These are phyloP conservation scores for Alternaria brassicae DNA, from an alignment of 2,329 filamentous ascomycete genomes.

Conservation along the genomic window DNA sequence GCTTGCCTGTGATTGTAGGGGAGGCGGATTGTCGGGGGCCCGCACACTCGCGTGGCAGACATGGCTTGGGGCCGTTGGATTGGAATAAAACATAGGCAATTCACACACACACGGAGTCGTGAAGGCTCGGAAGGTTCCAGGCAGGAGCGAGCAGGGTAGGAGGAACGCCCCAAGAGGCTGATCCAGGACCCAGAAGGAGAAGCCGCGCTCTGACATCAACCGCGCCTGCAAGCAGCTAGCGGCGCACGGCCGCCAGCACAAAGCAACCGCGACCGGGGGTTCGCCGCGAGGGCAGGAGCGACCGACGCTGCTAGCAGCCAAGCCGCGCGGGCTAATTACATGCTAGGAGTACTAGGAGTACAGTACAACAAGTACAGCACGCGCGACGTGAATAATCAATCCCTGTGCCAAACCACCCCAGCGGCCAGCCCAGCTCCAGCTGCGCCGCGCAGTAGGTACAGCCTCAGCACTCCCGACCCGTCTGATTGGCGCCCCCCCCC, in stretches of 20 bases:
- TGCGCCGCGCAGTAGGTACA: conserved; percentile 22
- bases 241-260: conserved; percentile 28
- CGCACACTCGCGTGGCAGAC: conserved; percentile 40
- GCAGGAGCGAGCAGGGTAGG: conserved; percentile 32
- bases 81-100: conserved; percentile 51
- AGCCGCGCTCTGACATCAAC: conserved; percentile 49
- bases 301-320: conserved; percentile 14
- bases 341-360: no score
- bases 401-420: conserved; percentile 11
- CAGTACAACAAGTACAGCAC: conserved; percentile 1
- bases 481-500: conserved; percentile 8
- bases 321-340: conserved; percentile 12
- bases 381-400: conserved; percentile 17
- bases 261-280: conserved; percentile 30
- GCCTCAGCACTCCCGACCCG: conserved; percentile 18
- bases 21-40: conserved; percentile 36
- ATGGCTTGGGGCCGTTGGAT: conserved; percentile 50
- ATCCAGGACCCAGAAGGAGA: conserved; percentile 51
- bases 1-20: conserved; percentile 18
- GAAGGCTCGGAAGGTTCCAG: conserved; percentile 50
- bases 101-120: conserved; percentile 42
- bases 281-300: conserved; percentile 9
- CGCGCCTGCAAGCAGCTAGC: conserved; percentile 36
- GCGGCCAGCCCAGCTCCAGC: conserved; percentile 5
- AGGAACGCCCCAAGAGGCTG: conserved; percentile 47